Base-by-base conservation (phyloP, 2,329 filamentous ascomycete genomes). In the Xylaria sp. region DNA sequence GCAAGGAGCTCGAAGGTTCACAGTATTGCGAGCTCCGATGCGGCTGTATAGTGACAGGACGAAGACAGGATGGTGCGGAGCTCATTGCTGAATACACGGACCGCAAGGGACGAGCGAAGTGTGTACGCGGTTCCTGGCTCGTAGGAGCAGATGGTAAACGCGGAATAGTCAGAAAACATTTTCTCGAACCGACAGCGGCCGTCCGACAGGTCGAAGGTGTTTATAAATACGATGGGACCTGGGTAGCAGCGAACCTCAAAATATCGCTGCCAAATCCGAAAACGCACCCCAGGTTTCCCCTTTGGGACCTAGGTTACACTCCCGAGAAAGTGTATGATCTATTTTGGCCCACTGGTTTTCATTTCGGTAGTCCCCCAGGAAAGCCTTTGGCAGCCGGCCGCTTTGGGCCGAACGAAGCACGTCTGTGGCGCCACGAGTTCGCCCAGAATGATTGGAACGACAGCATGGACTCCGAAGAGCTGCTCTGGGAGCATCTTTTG, bases 131-230 rank as follows among this genome's bases (percentile, higher is more conserved):
- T 9, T 63, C 66, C 1, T 72, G 68, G 63, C 70, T 83, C 1
- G 71, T 81, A 8, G 81, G 77, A 0, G 80, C 80, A 0, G 81
- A 83, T 69, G 81, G 81, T 0, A 83, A 83, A 67, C 78, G 73
- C 5, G 81, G 81, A 0, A 74, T 79, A 37, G 77, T 78, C 8
- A 71, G 80, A 14, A 83, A 83, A 61, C 67, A 74, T 12, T 83
- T 80, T 61, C 73, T 83, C 3, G 80, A 83, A 60, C 38, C 63
- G 28, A 73, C 73, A 0, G 73, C 73, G 9, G 79, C 78, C 0
- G 73, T 82, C 40, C 69, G 73, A 28, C 71, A 78, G 63, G 77
- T 79, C 45, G 64, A 70, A 15, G 70, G 70, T n/a, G 8, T 35
- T 4, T 75, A 72, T 54, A 65, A 66, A 2, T 80, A 80, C 61